Evolutionary conservation across 2,329 filamentous ascomycete species (phyloP).

Genomic region (Teratosphaeriaceae sp.): DNA sequence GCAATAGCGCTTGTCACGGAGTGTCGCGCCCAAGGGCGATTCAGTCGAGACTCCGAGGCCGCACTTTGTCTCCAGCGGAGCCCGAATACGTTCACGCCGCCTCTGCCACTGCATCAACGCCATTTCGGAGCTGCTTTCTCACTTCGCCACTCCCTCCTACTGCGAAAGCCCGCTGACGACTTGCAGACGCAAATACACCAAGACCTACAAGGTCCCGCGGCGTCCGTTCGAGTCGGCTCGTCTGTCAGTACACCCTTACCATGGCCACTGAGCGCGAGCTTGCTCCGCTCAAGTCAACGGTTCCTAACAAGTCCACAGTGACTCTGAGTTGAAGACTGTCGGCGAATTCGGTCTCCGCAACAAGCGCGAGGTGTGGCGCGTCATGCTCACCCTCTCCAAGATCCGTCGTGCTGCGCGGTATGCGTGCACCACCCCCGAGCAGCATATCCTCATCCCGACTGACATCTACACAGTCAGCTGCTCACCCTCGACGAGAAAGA

Average conservation of each 20-base stretch:
- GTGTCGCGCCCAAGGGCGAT: too few relatives aligned
- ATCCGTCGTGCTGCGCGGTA: constrained; percentile 99
- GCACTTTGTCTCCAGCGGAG: too few relatives aligned
- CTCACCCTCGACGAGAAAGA: constrained; percentile 99
- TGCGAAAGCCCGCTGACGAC: constrained; percentile 13
- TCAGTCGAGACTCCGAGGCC: too few relatives aligned
- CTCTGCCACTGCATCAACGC: not conserved
- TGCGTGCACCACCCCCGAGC: constrained; percentile 23
- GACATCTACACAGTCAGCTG: constrained; percentile 69
- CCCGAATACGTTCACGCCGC: too few relatives aligned
- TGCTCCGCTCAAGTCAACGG: constrained; percentile 93
- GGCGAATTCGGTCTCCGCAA: constrained; percentile 99
- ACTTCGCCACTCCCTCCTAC: not conserved
- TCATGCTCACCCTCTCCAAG: constrained; percentile 99
- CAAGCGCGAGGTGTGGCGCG: constrained; percentile 99
- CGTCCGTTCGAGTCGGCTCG: constrained; percentile 99
- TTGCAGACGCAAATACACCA: constrained; percentile 69
- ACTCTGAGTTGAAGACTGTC: constrained; percentile 99
- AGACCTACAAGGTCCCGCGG: constrained; percentile 98
- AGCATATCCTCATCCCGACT: constrained; percentile 12
- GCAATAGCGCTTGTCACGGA: too few relatives aligned
- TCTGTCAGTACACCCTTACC: constrained; percentile 79
- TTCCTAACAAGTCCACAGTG: constrained; percentile 70
- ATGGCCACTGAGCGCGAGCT: constrained; percentile 96
- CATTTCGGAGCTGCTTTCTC: not conserved